Base-by-base conservation (phyloP, 176 grass and related monocot genomes). In the Triticum monococcum region DNA sequence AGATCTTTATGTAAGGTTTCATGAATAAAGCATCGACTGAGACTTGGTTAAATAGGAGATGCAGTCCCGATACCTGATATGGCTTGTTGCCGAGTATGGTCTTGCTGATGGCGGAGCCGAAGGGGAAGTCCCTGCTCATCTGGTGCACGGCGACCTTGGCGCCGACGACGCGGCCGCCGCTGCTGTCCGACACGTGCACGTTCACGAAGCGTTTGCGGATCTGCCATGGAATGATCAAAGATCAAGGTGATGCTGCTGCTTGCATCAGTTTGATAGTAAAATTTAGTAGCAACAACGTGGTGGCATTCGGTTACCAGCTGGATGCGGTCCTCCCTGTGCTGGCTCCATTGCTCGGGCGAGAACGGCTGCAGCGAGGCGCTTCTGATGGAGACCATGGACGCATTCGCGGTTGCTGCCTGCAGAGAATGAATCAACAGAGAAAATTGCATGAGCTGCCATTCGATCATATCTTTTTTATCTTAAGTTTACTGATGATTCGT, bases 281-380 rank as follows among this genome's bases (percentile, higher is more conserved):
- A 41, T 41, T 11, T 9, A 3, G 40, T 41, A 41, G 40, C 40
- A 40, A n/a, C n/a, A 31, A 10, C 38, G 38, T 40, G 0, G 38
- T 40, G 38, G 38, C 38, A 40, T 40, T 40, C 38, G 2, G 9
- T 41, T 41, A 41, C 40, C 72, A 79, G 50, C 73, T 89, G 78
- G 37, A 98, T 95, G 4, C 87, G 94, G n/a, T 98, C 82, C 61
- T 92, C 56, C 56, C 90, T 54, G 28, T 98, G 91, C 20, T 81
- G 91, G 83, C 92, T 92, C 95, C 95, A 98, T 17, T 98, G 80
- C 11, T 95, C 89, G 11, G 71, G 64, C 13, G 95, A 87, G 64
- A 89, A 92, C 7, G 91, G 91, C 9, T 98, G 95, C 89, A 95
- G 36, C 2, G 95, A 95, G 4, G 89, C 82, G 14, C 92, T 90